These are phyloP conservation scores for Combretum micranthum DNA, from an alignment of 345 rosid genomes.

Conservation along the genomic window DNA sequence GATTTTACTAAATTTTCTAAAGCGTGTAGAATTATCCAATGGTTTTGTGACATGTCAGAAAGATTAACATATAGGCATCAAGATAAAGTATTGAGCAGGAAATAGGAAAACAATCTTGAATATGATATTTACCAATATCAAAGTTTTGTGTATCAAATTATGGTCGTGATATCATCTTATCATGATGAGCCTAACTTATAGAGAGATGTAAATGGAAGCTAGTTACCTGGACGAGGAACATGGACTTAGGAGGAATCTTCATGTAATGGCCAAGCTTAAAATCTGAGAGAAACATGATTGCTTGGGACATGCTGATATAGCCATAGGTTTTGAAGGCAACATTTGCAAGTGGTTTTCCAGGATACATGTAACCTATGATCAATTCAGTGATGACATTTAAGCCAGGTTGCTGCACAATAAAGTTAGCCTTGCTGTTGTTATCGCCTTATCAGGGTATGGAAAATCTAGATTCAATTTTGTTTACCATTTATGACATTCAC, in stretches of 20 bases:
- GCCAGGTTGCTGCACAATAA: slow-evolving; percentile 30
- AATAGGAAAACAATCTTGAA: too few relatives aligned
- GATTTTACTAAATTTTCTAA: too few relatives aligned
- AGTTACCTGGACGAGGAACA: slow-evolving; percentile 47
- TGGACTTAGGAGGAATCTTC: slow-evolving; percentile 54
- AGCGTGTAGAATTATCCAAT: too few relatives aligned
- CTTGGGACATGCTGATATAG: slow-evolving; percentile 33
- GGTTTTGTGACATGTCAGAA: too few relatives aligned
- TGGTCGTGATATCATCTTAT: too few relatives aligned
- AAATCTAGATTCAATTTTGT: background rate
- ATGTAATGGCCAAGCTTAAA: slow-evolving; percentile 58
- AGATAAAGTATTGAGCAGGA: too few relatives aligned
- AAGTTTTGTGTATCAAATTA: too few relatives aligned
- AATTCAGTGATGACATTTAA: slow-evolving; percentile 44
- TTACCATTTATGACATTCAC: background rate
- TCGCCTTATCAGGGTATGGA: background rate
- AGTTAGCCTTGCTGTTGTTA: too few relatives aligned
- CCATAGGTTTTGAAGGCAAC: slow-evolving; percentile 46
- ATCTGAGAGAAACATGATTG: slow-evolving; percentile 38
- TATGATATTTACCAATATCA: too few relatives aligned
- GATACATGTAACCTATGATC: slow-evolving; percentile 50
- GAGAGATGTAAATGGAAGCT: too few relatives aligned
- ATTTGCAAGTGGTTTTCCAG: slow-evolving; percentile 47
- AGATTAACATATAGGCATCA: too few relatives aligned
- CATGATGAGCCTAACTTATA: too few relatives aligned